These are phyloP conservation scores for Herpetomonas tarakana DNA, from an alignment of 208 protist genomes.

Conservation along the genomic window DNA sequence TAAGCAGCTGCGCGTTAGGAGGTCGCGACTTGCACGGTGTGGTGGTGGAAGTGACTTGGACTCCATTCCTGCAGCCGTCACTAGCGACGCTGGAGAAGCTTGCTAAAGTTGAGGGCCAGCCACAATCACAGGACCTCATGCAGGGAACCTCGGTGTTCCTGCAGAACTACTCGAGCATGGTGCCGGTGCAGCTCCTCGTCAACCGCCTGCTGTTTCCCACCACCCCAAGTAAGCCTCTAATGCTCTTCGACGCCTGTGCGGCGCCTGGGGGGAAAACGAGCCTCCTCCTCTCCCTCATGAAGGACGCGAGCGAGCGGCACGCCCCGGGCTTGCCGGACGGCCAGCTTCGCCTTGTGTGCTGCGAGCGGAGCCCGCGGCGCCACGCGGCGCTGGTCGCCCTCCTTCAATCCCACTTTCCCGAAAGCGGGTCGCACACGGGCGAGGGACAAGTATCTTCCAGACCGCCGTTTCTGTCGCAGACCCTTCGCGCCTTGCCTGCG, in stretches of 20 bases:
- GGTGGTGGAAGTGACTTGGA: no score
- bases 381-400: constrained; percentile 29
- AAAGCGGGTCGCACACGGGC: not conserved
- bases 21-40: no score
- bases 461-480: not conserved
- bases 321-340: not conserved
- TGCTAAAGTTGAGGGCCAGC: not conserved
- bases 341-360: constrained; percentile 30
- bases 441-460: no score
- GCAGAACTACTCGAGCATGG: constrained; percentile 82
- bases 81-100: not conserved
- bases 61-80: constrained; percentile 10
- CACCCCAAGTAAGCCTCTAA: constrained; percentile 3
- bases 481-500: not conserved
- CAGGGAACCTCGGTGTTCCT: constrained; percentile 37
- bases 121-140: no score
- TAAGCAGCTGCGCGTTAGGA: no score
- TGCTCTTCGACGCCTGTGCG: constrained; percentile 90
- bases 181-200: constrained; percentile 59
- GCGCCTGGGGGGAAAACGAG: constrained; percentile 93
- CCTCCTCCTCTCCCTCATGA: constrained; percentile 58
- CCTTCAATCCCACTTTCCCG: constrained; percentile 34
- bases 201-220: constrained; percentile 23
- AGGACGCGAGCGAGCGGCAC: constrained; percentile 18
- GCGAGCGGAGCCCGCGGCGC: constrained; percentile 47